A percentile compares a stretch with the other conserved stretches of the same genome.
Evolutionary conservation across 176 grass and related monocot genomes (phyloP).

Genomic region (Hyparrhenia diplandra): DNA sequence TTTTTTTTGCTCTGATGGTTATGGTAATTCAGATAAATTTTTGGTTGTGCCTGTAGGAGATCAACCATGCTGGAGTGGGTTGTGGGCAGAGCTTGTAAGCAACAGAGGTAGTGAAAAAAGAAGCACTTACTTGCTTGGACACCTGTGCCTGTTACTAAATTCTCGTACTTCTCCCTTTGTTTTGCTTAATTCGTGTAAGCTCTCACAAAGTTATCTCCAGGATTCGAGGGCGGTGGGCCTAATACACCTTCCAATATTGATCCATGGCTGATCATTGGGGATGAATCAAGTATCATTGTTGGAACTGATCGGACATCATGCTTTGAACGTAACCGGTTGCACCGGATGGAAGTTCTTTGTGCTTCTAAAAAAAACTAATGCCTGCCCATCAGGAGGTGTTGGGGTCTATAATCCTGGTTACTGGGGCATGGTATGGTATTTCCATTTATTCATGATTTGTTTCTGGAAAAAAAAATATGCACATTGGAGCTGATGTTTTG

Average conservation of each 20-base stretch:
- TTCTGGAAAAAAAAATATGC: neutral
- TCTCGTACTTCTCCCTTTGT: neutral
- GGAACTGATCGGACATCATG: constrained; percentile 67
- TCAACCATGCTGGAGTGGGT: constrained; percentile 90
- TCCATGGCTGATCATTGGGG: constrained; percentile 81
- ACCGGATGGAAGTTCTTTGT: constrained; percentile 76
- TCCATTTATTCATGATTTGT: neutral
- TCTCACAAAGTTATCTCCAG: constrained; percentile 35
- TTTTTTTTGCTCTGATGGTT: neutral
- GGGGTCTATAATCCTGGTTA: constrained; percentile 92
- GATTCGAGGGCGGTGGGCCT: constrained; percentile 84
- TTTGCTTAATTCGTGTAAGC: neutral
- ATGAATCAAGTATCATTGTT: constrained; percentile 59
- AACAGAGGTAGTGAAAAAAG: constrained; percentile 69
- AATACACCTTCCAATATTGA: constrained; percentile 92
- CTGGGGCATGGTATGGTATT: constrained; percentile 80
- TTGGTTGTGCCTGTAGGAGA: constrained; percentile 51
- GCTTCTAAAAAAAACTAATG: constrained; percentile 44
- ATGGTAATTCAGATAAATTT: neutral
- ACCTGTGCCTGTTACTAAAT: neutral
- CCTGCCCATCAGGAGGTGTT: constrained; percentile 69
- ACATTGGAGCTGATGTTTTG: neutral
- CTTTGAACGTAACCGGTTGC: constrained; percentile 70
- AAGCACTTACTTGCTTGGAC: neutral
- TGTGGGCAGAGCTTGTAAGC: constrained; percentile 91